Percentiles rank a stretch among this genome's conserved stretches.
Evolutionary conservation across 768 basidiomycete species (phyloP).

Genomic region (Panaeolus cyanescens): DNA sequence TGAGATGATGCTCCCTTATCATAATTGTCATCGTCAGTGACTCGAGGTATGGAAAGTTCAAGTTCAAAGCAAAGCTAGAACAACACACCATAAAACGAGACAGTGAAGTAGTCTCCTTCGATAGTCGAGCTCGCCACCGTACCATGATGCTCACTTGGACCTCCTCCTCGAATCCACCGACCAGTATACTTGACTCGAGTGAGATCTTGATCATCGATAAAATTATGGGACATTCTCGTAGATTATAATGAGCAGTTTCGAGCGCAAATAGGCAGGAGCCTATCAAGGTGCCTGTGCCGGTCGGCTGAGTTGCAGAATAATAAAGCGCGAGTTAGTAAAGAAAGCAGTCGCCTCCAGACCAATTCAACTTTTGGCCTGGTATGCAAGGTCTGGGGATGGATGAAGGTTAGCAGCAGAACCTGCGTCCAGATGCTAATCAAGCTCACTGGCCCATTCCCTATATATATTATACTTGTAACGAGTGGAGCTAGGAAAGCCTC

Average conservation of each 20-base stretch:
- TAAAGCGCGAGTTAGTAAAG: neutral
- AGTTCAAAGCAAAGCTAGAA: no score
- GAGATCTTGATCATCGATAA: conserved; percentile 37
- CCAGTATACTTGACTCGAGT: conserved; percentile 33
- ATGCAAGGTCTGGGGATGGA: neutral
- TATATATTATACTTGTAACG: neutral
- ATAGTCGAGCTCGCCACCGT: conserved; percentile 35
- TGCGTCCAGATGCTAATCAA: neutral
- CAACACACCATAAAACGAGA: conserved; percentile 35
- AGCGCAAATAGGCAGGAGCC: neutral
- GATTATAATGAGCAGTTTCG: neutral
- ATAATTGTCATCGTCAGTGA: neutral
- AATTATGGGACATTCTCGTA: conserved; percentile 17
- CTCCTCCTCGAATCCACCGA: conserved; percentile 33
- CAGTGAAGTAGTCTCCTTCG: conserved; percentile 33
- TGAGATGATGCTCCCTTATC: conserved; percentile 31
- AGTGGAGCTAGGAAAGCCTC: neutral
- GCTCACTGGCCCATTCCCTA: neutral
- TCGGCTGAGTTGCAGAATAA: neutral
- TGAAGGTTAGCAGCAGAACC: neutral
- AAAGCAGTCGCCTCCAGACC: neutral
- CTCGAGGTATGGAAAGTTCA: neutral
- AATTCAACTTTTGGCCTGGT: neutral
- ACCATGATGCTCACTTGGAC: conserved; percentile 21
- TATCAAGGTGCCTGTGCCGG: neutral